Conservation (phyloP, 768 basidiomycete genomes). For the Phylloporus scabripes region DNA sequence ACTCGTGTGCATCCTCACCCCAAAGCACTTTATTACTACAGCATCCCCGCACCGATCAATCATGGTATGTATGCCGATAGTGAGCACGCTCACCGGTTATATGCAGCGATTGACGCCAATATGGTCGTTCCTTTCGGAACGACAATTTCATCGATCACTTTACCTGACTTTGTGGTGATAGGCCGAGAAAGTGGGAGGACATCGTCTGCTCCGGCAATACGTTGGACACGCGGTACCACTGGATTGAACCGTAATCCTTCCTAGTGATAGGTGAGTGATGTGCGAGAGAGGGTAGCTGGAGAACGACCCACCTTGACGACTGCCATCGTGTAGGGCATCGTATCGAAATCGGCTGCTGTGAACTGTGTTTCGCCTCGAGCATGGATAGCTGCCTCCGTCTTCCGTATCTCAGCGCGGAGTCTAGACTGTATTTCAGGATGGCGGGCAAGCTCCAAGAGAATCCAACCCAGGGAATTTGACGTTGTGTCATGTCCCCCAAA, state of each 20-base stretch:
- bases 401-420: conserved; percentile 39
- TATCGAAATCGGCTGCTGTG: conserved; percentile 40
- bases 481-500: conserved; percentile 49
- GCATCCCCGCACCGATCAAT: neutral
- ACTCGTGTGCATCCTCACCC: conserved; percentile 30
- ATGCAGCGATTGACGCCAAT: neutral
- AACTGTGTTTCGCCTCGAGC: conserved; percentile 5
- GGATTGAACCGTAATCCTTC: conserved; percentile 44
- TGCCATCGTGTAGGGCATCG: conserved; percentile 40
- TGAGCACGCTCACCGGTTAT: neutral
- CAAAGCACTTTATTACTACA: conserved; percentile 25
- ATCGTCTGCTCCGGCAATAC: conserved; percentile 48
- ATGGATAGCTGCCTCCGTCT: neutral
- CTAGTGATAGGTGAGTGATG: neutral
- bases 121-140: neutral
- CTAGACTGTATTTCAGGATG: conserved; percentile 52
- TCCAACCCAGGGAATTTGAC: conserved; percentile 39
- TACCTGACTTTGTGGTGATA: conserved; percentile 25
- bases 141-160: conserved; percentile 30
- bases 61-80: too few relatives aligned
- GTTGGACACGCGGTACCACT: conserved; percentile 47
- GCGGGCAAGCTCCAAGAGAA: conserved; percentile 48
- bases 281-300: neutral
- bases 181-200: conserved; percentile 16
- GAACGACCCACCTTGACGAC: conserved; percentile 24